Evolutionary conservation across 2,329 filamentous ascomycete species (phyloP), one percentile per base, ranked within the genome.

Genomic region (Colletotrichum sp.): DNA sequence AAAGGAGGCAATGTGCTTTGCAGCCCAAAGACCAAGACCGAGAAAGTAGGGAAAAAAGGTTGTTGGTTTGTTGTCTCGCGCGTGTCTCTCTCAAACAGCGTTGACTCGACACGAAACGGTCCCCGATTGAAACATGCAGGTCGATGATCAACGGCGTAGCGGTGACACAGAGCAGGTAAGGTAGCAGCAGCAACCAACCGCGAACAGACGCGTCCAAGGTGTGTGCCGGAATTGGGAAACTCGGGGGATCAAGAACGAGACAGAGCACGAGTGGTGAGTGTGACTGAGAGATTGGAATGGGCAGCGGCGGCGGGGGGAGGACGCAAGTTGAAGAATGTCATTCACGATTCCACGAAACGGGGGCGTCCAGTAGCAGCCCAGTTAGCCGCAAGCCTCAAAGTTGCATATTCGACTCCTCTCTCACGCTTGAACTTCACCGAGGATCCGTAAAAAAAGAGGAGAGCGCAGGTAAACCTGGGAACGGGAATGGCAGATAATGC

Each of bases 91-190:
- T 68, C 52, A 68, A 36, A 60, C 32, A 60, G 16, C 56, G 22
- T 55, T 60, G 69, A 71, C 62, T 73, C 43, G 55, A 67, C 56
- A 10, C 65, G 16, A 71, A 72, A 67, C 72, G 55, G 43, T 18
- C 56, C 52, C 52, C 60, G 64, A 64, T 64, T 73, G 73, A 75
- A 75, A 75, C 73, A 75, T 52, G 36, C 34, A 66, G 28, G 27
- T 66, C 5, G 25, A 13, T 34, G 27, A 34, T 34, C 58, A n/a
- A 60, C 56, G 56, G 56, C 27, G 39, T 48, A 48, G 39, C 39
- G 39, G 39, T 48, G 39, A 48, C 39, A 48, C 39, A 3, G 39
- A 6, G 39, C 39, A 48, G 39, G 18, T 48, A 6, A n/a, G 18
- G 39, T 48, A 48, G 39, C 18, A 27, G 32, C 52, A 34, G 52